A percentile compares a stretch with the other conserved stretches of the same genome.
phyloP scores from a whole-genome alignment of 371 early-diverging fungal species.

The Lichtheimia corymbifera region DNA sequence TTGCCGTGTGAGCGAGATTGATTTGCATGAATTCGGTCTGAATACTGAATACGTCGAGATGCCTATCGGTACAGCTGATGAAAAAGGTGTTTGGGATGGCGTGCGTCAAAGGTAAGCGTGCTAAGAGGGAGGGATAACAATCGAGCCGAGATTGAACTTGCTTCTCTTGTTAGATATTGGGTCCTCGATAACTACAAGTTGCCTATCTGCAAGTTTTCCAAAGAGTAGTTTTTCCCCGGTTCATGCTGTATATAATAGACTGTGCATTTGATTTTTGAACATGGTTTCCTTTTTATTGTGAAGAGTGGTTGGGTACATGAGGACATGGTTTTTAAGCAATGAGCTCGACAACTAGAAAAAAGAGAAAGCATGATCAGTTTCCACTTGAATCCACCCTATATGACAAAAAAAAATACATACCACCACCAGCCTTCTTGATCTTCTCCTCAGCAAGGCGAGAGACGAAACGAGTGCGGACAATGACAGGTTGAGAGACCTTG shows the following conservation, averaged over 20 bases:
- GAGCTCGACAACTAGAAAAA: slow-evolving; percentile 44
- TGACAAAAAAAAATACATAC: slow-evolving; percentile 15
- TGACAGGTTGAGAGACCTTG: slow-evolving; percentile 91
- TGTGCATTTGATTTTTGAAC: slow-evolving; percentile 1
- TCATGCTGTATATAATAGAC: slow-evolving; percentile 6
- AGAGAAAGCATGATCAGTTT: not conserved
- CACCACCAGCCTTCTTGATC: slow-evolving; percentile 99
- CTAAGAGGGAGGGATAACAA: slow-evolving; percentile 56
- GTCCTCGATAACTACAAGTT: slow-evolving; percentile 77
- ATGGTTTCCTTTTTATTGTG: not conserved
- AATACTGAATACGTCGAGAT: slow-evolving; percentile 72
- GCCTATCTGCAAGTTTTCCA: slow-evolving; percentile 68
- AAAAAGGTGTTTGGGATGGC: slow-evolving; percentile 85
- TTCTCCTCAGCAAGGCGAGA: slow-evolving; percentile 96
- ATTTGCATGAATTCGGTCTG: slow-evolving; percentile 80
- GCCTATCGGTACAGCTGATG: slow-evolving; percentile 74
- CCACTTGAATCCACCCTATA: not conserved
- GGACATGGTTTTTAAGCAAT: slow-evolving; percentile 39
- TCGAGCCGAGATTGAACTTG: slow-evolving; percentile 75
- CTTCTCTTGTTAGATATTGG: slow-evolving; percentile 74
- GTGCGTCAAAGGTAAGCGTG: slow-evolving; percentile 62
- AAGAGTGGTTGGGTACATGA: not conserved
- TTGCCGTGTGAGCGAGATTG: slow-evolving; percentile 81
- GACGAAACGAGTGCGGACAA: slow-evolving; percentile 98
- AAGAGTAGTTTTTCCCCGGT: not conserved